Conservation (phyloP, 331 rosid species). For the Malus hybrid region DNA sequence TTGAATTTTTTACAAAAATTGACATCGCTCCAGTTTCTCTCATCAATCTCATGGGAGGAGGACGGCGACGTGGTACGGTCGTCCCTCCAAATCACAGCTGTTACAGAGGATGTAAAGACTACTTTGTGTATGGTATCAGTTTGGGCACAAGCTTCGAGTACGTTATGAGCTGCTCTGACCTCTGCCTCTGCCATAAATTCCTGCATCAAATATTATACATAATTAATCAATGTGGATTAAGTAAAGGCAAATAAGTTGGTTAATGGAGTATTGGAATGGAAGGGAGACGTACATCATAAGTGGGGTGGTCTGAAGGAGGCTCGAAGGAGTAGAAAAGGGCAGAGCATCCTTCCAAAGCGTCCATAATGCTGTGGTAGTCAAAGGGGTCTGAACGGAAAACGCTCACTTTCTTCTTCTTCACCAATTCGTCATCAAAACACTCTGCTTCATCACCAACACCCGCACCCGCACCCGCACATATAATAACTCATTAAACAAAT, state of each 20-base stretch:
- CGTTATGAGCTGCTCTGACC: slow-evolving; percentile 40
- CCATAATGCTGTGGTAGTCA: slow-evolving; percentile 28
- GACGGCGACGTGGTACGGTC: slow-evolving; percentile 1
- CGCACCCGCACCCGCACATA: not conserved
- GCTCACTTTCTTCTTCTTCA: slow-evolving; percentile 8
- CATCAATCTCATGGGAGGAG: slow-evolving; percentile 12
- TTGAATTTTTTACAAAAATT: slow-evolving; percentile 26
- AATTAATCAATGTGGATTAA: not conserved
- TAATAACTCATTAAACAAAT: not conserved
- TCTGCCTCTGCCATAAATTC: slow-evolving; percentile 31
- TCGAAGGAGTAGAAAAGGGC: slow-evolving; percentile 29
- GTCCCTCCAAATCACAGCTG: slow-evolving; percentile 30
- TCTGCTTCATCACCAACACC: slow-evolving; percentile 2
- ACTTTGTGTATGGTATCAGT: slow-evolving; percentile 25
- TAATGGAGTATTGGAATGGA: not conserved
- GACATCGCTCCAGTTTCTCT: slow-evolving; percentile 28
- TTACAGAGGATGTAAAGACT: slow-evolving; percentile 26
- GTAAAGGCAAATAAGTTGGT: not conserved
- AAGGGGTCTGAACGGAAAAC: slow-evolving; percentile 18
- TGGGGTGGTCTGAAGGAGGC: slow-evolving; percentile 27
- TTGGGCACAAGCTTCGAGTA: slow-evolving; percentile 38
- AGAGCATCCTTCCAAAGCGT: slow-evolving; percentile 23
- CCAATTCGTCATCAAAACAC: not conserved
- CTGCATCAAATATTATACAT: slow-evolving; percentile 6
- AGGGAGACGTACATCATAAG: slow-evolving; percentile 22